These are phyloP conservation scores for Cladosporium austrohemisphaericum DNA, from an alignment of 2,329 filamentous ascomycete species.

Conservation along the genomic window DNA sequence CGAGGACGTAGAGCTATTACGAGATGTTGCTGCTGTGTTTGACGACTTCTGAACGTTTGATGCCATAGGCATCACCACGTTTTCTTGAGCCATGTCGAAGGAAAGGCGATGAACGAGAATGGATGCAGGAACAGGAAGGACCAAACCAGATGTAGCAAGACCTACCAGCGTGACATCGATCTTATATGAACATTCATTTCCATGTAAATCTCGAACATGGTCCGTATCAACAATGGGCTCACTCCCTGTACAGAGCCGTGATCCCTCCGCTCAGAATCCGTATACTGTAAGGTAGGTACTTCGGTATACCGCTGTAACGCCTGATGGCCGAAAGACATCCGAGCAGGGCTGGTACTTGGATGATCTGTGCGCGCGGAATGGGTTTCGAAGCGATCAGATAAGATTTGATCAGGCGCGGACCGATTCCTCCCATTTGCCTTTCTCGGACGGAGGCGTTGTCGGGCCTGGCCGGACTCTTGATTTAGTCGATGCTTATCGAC, in stretches of 20 bases:
- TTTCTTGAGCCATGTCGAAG: constrained; percentile 10
- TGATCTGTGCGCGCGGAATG: not conserved
- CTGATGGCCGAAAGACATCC: not conserved
- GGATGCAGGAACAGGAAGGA: no score
- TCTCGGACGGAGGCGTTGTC: no score
- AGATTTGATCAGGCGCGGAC: no score
- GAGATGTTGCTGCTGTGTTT: not conserved
- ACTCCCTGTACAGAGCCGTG: not conserved
- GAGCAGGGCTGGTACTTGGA: not conserved
- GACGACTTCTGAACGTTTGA: not conserved
- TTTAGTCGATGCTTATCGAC: no score
- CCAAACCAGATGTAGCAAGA: not conserved
- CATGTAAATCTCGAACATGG: not conserved
- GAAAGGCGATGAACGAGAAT: not conserved
- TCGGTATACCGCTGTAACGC: not conserved
- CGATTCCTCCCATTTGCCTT: no score
- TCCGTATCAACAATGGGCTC: not conserved
- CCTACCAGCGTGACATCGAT: not conserved
- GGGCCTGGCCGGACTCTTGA: no score
- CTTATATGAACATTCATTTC: not conserved
- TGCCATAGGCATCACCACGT: not conserved
- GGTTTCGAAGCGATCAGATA: no score
- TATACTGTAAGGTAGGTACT: not conserved
- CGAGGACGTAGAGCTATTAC: constrained; percentile 3
- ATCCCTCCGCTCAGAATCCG: not conserved